These are phyloP conservation scores for Aspergillus sp. DNA, from an alignment of 2,329 filamentous ascomycete species.

Conservation along the genomic window DNA sequence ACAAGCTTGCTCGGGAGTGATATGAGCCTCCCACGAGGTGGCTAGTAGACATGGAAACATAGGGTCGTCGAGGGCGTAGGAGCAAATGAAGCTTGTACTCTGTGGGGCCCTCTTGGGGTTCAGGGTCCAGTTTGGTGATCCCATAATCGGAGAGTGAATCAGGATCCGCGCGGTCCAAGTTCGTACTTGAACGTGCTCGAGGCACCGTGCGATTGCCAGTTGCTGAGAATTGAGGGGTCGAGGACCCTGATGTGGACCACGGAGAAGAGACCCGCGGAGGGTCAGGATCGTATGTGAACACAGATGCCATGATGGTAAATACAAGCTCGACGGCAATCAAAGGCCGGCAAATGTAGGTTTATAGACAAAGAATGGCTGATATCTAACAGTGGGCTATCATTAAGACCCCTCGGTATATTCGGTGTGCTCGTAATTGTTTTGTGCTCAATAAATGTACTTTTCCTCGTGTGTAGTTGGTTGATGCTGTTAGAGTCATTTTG, in stretches of 20 bases:
- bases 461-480: background rate
- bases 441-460: background rate
- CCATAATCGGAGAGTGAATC: constrained; percentile 57
- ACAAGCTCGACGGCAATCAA: background rate
- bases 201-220: constrained; percentile 27
- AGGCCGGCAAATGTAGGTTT: background rate
- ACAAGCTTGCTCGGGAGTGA: constrained; percentile 41
- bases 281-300: constrained; percentile 92
- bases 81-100: constrained; percentile 96
- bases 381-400: background rate
- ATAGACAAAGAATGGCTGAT: background rate
- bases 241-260: constrained; percentile 67
- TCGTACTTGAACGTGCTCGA: constrained; percentile 35
- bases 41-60: constrained; percentile 69
- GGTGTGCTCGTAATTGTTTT: background rate
- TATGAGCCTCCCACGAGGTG: constrained; percentile 54
- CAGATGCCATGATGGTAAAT: constrained; percentile 70
- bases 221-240: constrained; percentile 38
- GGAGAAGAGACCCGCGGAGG: constrained; percentile 86
- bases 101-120: constrained; percentile 90
- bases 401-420: background rate
- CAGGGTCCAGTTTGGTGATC: constrained; percentile 77
- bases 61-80: constrained; percentile 73
- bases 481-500: background rate
- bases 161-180: constrained; percentile 43